Conservation (phyloP, 1,284 basidiomycete species). For the Marasmius fiardii region DNA sequence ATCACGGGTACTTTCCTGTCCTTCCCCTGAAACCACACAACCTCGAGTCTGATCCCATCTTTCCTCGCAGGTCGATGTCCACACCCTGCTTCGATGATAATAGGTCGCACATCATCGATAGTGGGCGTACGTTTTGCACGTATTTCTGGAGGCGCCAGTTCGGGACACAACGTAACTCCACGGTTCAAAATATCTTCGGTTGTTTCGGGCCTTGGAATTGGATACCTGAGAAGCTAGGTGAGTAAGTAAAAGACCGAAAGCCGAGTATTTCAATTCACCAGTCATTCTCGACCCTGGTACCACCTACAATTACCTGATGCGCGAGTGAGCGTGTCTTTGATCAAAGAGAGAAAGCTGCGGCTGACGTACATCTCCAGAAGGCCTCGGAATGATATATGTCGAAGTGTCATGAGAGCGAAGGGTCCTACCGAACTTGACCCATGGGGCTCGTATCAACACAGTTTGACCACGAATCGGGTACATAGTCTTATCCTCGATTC, state of each 20-base stretch:
- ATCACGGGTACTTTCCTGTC: slow-evolving; percentile 26
- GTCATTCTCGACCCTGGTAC: slow-evolving; percentile 8
- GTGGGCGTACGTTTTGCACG: slow-evolving; percentile 46
- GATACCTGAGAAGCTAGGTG: slow-evolving; percentile 36
- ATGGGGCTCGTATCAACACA: slow-evolving; percentile 72
- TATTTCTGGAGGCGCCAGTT: slow-evolving; percentile 61
- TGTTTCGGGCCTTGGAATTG: slow-evolving; percentile 56
- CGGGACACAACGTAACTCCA: slow-evolving; percentile 56
- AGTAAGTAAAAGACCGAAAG: not conserved
- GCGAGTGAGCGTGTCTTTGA: not conserved
- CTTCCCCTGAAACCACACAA: slow-evolving; percentile 25
- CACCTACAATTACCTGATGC: slow-evolving; percentile 10
- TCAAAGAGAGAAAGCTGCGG: not conserved
- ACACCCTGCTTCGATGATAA: slow-evolving; percentile 68
- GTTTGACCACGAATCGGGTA: slow-evolving; percentile 88
- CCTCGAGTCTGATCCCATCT: slow-evolving; percentile 66
- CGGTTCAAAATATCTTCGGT: slow-evolving; percentile 58
- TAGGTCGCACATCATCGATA: slow-evolving; percentile 57
- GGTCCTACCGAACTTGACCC: slow-evolving; percentile 48
- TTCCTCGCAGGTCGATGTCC: slow-evolving; percentile 73
- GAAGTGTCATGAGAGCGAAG: slow-evolving; percentile 32
- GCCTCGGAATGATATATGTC: slow-evolving; percentile 71
- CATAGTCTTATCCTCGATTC: slow-evolving; percentile 73
- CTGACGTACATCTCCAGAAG: slow-evolving; percentile 57
- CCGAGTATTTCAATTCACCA: slow-evolving; percentile 5